These are phyloP conservation scores for Cutaneotrichosporon sp. DNA, from an alignment of 1,284 basidiomycete genomes.

Conservation along the genomic window DNA sequence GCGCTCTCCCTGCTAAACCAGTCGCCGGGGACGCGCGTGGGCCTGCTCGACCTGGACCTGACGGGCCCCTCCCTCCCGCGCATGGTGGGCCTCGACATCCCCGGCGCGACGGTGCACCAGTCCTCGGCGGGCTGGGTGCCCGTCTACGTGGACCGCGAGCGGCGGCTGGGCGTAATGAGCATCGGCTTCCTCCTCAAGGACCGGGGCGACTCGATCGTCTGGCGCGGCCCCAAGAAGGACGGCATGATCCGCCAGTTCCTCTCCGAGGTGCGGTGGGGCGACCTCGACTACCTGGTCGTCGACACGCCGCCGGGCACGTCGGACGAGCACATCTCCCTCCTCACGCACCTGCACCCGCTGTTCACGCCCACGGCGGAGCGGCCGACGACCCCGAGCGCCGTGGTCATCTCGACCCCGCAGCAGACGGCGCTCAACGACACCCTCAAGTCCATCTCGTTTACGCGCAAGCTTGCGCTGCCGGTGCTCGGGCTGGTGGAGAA, in stretches of 20 bases:
- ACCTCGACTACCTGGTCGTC: slow-evolving; percentile 92
- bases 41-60: slow-evolving; percentile 92
- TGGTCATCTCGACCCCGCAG: slow-evolving; percentile 97
- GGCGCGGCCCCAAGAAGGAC: slow-evolving; percentile 99
- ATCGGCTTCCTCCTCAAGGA: slow-evolving; percentile 92
- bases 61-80: slow-evolving; percentile 96
- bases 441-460: slow-evolving; percentile 94
- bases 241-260: slow-evolving; percentile 99
- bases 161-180: slow-evolving; percentile 88
- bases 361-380: slow-evolving; percentile 60
- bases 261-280: slow-evolving; percentile 94
- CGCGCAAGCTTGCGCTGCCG: slow-evolving; percentile 78
- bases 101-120: slow-evolving; percentile 69
- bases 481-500: slow-evolving; percentile 97
- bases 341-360: slow-evolving; percentile 89
- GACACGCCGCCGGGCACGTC: slow-evolving; percentile 98
- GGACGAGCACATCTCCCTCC: slow-evolving; percentile 93
- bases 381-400: slow-evolving; percentile 63
- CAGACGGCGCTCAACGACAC: slow-evolving; percentile 94
- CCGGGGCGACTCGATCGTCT: slow-evolving; percentile 90
- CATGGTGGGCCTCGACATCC: slow-evolving; percentile 89
- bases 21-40: slow-evolving; percentile 65
- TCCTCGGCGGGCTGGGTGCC: slow-evolving; percentile 97
- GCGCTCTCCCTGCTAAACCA: slow-evolving; percentile 80
- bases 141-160: slow-evolving; percentile 80